A percentile compares a stretch with the other conserved stretches of the same genome.
Conservation (phyloP, 225 moss, liverwort and hornwort species). For the Physcomitrium patens region DNA sequence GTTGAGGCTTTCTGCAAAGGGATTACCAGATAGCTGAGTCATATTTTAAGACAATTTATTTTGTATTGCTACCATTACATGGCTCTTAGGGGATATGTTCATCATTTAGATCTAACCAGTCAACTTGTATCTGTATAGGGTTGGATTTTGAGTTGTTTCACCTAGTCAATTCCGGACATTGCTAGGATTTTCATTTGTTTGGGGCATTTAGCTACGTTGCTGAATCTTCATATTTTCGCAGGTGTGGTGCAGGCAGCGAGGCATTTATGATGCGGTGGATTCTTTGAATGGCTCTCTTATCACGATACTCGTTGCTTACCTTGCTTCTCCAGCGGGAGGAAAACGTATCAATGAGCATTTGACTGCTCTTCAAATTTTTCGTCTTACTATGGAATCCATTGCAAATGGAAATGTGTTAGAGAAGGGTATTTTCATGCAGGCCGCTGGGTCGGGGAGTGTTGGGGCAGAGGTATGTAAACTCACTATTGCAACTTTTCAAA, state of each 20-base stretch:
- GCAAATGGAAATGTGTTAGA: slow-evolving; percentile 48
- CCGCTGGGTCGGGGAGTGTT: slow-evolving; percentile 40
- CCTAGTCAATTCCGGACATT: background rate
- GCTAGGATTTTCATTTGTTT: slow-evolving; percentile 1
- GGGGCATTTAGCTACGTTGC: background rate
- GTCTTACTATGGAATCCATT: slow-evolving; percentile 80
- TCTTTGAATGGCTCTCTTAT: slow-evolving; percentile 68
- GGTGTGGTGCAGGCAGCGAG: slow-evolving; percentile 95
- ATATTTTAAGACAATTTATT: background rate
- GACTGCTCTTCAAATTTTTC: slow-evolving; percentile 86
- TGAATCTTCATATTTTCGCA: slow-evolving; percentile 31
- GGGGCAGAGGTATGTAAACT: slow-evolving; percentile 46
- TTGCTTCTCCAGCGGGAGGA: slow-evolving; percentile 73
- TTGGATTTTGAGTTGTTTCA: background rate
- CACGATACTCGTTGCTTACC: slow-evolving; percentile 62
- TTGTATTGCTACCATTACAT: background rate
- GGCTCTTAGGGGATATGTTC: background rate
- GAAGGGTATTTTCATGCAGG: slow-evolving; percentile 51
- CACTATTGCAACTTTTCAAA: slow-evolving; percentile 8
- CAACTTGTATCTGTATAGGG: background rate
- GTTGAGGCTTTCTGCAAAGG: background rate
- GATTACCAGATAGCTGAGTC: slow-evolving; percentile 18
- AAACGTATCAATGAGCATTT: slow-evolving; percentile 74
- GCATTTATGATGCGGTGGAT: slow-evolving; percentile 51
- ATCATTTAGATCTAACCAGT: slow-evolving; percentile 16